These are phyloP conservation scores for Neurospora tetrasperma DNA, from an alignment of 495 filamentous ascomycete species.

Conservation along the genomic window DNA sequence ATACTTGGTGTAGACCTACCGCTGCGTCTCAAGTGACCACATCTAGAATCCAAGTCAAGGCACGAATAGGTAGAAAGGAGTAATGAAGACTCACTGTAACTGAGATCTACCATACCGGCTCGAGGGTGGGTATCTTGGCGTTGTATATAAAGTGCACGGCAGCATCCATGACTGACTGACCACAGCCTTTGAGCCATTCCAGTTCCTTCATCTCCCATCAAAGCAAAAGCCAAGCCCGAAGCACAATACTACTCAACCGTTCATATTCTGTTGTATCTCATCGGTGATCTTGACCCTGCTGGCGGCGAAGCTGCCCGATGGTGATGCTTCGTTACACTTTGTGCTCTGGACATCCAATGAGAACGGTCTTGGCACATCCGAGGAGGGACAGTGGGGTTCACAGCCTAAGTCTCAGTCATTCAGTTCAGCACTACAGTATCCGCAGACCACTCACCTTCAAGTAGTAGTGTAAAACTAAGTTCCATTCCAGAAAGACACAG, in stretches of 20 bases:
- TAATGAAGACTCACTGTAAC: neutral
- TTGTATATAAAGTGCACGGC: neutral
- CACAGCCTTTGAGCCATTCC: neutral
- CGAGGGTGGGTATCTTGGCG: neutral
- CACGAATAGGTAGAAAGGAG: neutral
- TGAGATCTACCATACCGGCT: too few species aligned
- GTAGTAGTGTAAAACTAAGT: neutral
- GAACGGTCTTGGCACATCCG: neutral
- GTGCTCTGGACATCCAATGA: neutral
- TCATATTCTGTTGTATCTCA: neutral
- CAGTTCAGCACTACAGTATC: too few species aligned
- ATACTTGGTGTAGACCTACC: neutral
- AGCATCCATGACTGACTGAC: neutral
- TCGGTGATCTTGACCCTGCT: neutral
- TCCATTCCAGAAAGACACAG: neutral
- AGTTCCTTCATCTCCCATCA: neutral
- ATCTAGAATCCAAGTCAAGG: neutral
- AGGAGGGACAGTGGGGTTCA: neutral
- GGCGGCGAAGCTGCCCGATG: neutral
- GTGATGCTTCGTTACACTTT: neutral
- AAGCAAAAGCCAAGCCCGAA: neutral
- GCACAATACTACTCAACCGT: neutral
- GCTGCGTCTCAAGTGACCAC: neutral
- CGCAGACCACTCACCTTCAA: neutral
- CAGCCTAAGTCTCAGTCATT: neutral